These are phyloP conservation scores for Rubia peregrina DNA, from an alignment of 305 asterid genomes.

Conservation along the genomic window DNA sequence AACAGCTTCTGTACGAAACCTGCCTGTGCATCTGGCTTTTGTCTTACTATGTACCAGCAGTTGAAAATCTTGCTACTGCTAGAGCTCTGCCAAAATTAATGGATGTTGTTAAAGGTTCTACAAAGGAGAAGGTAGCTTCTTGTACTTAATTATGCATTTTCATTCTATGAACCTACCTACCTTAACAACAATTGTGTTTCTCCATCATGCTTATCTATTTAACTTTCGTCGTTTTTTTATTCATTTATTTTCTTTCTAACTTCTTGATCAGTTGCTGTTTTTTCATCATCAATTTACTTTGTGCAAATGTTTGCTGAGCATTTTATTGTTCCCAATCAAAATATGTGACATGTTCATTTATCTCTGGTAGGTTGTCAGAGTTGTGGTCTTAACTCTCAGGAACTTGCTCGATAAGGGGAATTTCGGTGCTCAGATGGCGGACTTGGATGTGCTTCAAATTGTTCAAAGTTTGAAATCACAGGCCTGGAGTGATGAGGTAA, in stretches of 20 bases:
- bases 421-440: conserved; percentile 80
- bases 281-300: neutral
- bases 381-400: conserved; percentile 68
- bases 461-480: conserved; percentile 86
- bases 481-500: conserved; percentile 97
- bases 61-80: conserved; percentile 73
- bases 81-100: conserved; percentile 57
- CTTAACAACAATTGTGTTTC: neutral
- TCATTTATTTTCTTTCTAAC: neutral
- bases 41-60: conserved; percentile 83
- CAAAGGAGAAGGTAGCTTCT: conserved; percentile 73
- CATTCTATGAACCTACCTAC: neutral
- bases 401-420: conserved; percentile 75
- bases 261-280: neutral
- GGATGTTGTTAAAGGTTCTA: conserved; percentile 80
- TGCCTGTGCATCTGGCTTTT: conserved; percentile 91
- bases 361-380: conserved; percentile 69
- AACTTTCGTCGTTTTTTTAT: neutral
- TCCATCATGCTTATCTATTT: neutral
- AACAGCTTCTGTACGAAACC: conserved; percentile 90
- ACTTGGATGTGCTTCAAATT: conserved; percentile 68
- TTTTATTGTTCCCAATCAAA: neutral
- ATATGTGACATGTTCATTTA: conserved; percentile 13
- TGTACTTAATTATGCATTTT: conserved; percentile 8
- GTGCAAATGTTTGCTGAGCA: neutral